Percentiles rank a stretch among this genome's conserved stretches.
Evolutionary conservation across 2,329 filamentous ascomycete genomes (phyloP).

Genomic region (Thelonectria discophora): DNA sequence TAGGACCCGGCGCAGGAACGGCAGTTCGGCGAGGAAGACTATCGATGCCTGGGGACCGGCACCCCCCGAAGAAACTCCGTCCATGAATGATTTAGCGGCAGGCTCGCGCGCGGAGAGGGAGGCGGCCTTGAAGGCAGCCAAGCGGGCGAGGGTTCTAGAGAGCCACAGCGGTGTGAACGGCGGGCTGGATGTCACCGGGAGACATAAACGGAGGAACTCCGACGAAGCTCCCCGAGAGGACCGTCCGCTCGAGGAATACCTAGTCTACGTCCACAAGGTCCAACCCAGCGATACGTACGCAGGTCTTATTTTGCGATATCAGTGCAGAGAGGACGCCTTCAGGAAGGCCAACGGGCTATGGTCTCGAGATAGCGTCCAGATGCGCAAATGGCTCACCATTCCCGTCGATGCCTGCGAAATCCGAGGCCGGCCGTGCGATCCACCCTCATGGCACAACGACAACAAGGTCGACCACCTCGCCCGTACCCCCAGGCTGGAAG

Average conservation of each 20-base stretch:
- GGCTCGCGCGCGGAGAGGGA: constrained; percentile 64
- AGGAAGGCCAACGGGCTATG: constrained; percentile 92
- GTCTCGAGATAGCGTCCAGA: constrained; percentile 91
- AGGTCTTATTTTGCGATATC: constrained; percentile 88
- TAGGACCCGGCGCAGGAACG: constrained; percentile 32
- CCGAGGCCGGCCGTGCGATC: constrained; percentile 75
- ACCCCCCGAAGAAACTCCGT: constrained; percentile 52
- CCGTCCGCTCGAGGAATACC: constrained; percentile 73
- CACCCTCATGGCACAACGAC: constrained; percentile 54
- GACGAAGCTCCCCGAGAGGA: constrained; percentile 65
- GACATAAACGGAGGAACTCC: constrained; percentile 73
- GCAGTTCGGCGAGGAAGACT: constrained; percentile 28
- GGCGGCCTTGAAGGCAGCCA: constrained; percentile 63
- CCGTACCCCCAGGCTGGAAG: constrained; percentile 53
- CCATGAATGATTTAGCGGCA: constrained; percentile 60
- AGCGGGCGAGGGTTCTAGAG: constrained; percentile 67
- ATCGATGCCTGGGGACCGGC: constrained; percentile 59
- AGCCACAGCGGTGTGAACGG: constrained; percentile 69
- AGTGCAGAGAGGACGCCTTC: constrained; percentile 83
- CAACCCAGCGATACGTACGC: constrained; percentile 86
- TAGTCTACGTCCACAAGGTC: constrained; percentile 92
- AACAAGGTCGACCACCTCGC: constrained; percentile 61
- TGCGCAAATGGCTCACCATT: constrained; percentile 80
- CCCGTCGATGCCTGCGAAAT: constrained; percentile 90
- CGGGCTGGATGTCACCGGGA: constrained; percentile 63